These are phyloP conservation scores for Globisporangium paroecandrum DNA, from an alignment of 352 stramenopile species.

Conservation along the genomic window DNA sequence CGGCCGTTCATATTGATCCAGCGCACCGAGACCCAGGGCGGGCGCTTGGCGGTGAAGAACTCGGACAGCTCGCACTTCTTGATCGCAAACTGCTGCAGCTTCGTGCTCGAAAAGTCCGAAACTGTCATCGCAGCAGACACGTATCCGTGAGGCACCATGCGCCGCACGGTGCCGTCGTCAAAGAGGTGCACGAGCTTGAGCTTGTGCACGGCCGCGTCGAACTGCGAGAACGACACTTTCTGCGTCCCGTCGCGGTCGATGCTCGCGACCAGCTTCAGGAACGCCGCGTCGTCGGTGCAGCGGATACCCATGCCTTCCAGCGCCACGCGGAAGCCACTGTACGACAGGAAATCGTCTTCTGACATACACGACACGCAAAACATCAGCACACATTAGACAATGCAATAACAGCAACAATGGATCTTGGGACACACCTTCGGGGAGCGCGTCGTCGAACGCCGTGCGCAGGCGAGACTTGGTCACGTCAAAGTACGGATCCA, in stretches of 20 bases:
- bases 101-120: conserved; percentile 74
- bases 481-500: conserved; percentile 87
- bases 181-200: conserved; percentile 88
- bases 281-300: conserved; percentile 62
- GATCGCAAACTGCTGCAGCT: conserved; percentile 66
- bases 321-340: conserved; percentile 54
- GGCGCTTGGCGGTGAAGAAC: conserved; percentile 75
- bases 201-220: conserved; percentile 79
- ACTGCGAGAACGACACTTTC: conserved; percentile 62
- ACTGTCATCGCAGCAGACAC: conserved; percentile 58
- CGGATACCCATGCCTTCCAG: conserved; percentile 69
- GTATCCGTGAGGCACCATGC: conserved; percentile 54
- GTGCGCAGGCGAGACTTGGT: conserved; percentile 64
- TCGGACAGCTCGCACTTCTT: conserved; percentile 43
- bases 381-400: conserved; percentile 1
- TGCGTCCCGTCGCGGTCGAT: conserved; percentile 48
- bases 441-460: conserved; percentile 63
- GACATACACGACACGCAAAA: background rate
- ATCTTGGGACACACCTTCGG: conserved; percentile 27
- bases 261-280: conserved; percentile 67
- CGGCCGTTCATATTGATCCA: conserved; percentile 86
- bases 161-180: conserved; percentile 57
- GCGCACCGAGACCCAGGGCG: conserved; percentile 77
- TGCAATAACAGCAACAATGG: background rate
- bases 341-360: conserved; percentile 44